Conservation (phyloP, 352 stramenopile species). For the Phytophthora meadii region DNA sequence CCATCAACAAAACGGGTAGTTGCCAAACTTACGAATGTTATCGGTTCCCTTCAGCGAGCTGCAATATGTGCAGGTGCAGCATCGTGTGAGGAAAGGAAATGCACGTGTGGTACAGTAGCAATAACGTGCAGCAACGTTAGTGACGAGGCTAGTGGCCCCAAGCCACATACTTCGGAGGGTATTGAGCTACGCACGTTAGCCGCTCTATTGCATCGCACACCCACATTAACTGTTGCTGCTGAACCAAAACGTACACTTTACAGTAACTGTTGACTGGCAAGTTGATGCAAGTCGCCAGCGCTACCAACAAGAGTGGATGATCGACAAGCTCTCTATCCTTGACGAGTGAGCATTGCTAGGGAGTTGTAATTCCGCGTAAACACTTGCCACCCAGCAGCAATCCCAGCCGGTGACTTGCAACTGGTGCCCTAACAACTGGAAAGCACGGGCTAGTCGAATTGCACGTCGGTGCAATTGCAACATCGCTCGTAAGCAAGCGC, state of each 20-base stretch:
- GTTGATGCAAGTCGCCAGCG: conserved; percentile 1
- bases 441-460: neutral
- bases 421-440: conserved; percentile 1
- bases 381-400: conserved; percentile 30
- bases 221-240: neutral
- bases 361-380: conserved; percentile 10
- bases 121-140: neutral
- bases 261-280: neutral
- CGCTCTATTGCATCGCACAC: conserved; percentile 10
- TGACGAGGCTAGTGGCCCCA: neutral
- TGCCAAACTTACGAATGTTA: neutral
- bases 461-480: neutral
- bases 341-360: conserved; percentile 5
- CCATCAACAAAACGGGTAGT: neutral
- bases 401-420: conserved; percentile 14
- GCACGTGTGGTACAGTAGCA: conserved; percentile 7
- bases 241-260: neutral
- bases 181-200: conserved; percentile 16
- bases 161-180: neutral
- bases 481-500: conserved; percentile 1
- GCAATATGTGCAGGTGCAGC: conserved; percentile 2
- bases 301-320: conserved; percentile 6
- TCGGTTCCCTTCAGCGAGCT: conserved; percentile 10
- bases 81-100: conserved; percentile 6
- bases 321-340: conserved; percentile 12